phyloP scores from a whole-genome alignment of 352 stramenopile species.

The Pythium angustatum region DNA sequence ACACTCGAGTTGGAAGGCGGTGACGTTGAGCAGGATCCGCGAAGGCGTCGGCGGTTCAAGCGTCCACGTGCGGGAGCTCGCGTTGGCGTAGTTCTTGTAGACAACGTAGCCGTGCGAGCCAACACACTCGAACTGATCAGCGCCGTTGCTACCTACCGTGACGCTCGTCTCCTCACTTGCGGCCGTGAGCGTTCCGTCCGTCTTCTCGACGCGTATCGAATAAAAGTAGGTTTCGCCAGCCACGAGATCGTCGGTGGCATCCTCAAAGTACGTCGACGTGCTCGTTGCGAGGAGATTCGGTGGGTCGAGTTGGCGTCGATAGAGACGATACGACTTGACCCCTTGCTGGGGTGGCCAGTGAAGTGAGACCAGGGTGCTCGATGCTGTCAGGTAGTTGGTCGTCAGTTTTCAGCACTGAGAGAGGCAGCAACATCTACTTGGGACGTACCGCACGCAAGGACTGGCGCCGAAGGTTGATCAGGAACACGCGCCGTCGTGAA shows the following conservation, averaged over 20 bases:
- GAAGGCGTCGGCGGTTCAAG: constrained; percentile 32
- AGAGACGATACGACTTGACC: constrained; percentile 38
- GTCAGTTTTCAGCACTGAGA: too few relatives aligned
- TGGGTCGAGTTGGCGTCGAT: constrained; percentile 27
- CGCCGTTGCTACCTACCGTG: constrained; percentile 11
- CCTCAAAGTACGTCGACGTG: constrained; percentile 39
- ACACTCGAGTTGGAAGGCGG: constrained; percentile 59
- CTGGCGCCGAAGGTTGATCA: constrained; percentile 44
- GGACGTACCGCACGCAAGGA: constrained; percentile 51
- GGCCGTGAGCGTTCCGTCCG: constrained; percentile 25
- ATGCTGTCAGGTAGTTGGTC: not conserved
- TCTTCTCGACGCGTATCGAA: constrained; percentile 28
- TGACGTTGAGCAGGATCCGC: constrained; percentile 42
- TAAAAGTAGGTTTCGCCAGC: constrained; percentile 47
- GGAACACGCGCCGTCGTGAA: constrained; percentile 39
- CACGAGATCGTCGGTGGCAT: constrained; percentile 27
- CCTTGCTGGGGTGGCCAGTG: constrained; percentile 4
- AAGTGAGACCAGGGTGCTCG: constrained; percentile 1
- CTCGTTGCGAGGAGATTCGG: constrained; percentile 28
- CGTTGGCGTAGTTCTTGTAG: constrained; percentile 41
- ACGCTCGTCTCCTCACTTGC: constrained; percentile 39
- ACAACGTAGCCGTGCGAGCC: constrained; percentile 22
- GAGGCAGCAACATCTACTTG: too few relatives aligned
- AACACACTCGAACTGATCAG: constrained; percentile 19
- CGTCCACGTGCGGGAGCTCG: constrained; percentile 39